A percentile compares a stretch with the other conserved stretches of the same genome.
These are phyloP conservation scores for Parmelia sp. DNA, from an alignment of 495 filamentous ascomycete species.

Conservation along the genomic window DNA sequence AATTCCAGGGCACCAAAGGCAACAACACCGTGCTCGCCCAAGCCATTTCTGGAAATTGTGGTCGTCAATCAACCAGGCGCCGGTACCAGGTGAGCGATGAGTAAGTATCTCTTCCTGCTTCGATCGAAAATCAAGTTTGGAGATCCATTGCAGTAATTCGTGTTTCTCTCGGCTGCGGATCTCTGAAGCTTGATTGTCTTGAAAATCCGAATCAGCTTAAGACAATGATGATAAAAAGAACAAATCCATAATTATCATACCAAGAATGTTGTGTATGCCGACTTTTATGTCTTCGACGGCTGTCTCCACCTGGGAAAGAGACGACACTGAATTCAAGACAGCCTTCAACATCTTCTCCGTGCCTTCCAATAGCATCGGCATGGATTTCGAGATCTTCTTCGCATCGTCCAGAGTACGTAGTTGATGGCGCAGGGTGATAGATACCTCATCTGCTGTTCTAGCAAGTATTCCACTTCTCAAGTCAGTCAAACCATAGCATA, in stretches of 20 bases:
- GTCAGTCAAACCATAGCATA: too few species aligned
- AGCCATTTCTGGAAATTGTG: neutral
- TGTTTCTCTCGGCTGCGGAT: neutral
- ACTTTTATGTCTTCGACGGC: too few species aligned
- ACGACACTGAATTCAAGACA: slow-evolving; percentile 3
- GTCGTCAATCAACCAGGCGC: slow-evolving; percentile 3
- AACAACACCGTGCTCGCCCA: neutral
- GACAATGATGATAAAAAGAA: too few species aligned
- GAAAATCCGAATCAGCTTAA: too few species aligned
- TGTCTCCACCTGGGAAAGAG: too few species aligned
- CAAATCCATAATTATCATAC: neutral
- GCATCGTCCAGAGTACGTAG: neutral
- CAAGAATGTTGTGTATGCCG: neutral
- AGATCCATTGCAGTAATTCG: slow-evolving; percentile 4
- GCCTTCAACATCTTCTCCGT: neutral
- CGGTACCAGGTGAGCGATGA: neutral
- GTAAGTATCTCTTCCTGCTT: slow-evolving; percentile 5
- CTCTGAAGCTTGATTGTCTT: too few species aligned
- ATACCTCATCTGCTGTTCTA: neutral
- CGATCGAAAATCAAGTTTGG: neutral
- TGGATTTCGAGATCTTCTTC: neutral
- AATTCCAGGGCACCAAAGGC: slow-evolving; percentile 4
- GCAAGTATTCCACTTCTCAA: too few species aligned
- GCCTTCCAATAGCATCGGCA: neutral
- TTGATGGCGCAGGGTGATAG: neutral